A percentile compares a stretch with the other conserved stretches of the same genome.
Conservation (phyloP, 768 basidiomycete species). For the Boletus edulis region DNA sequence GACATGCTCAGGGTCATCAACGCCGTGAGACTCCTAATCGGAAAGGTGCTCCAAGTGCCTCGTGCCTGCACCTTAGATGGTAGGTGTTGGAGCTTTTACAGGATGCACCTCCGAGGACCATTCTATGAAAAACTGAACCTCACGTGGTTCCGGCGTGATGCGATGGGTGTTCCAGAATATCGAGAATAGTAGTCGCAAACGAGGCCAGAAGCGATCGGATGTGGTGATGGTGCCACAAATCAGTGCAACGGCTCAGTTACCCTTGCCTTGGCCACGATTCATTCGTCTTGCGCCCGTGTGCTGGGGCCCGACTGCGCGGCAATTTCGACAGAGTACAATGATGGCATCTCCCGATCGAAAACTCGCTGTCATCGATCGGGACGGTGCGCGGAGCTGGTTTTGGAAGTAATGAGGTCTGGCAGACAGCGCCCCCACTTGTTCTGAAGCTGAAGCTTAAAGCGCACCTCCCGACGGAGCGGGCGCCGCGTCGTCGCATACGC, state of each 20-base stretch:
- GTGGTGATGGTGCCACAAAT: background rate
- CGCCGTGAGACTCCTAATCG: slow-evolving; percentile 26
- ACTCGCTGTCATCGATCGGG: slow-evolving; percentile 19
- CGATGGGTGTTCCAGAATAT: slow-evolving; percentile 16
- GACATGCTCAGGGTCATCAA: slow-evolving; percentile 24
- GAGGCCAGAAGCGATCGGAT: background rate
- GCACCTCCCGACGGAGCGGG: background rate
- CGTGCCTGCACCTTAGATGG: slow-evolving; percentile 28
- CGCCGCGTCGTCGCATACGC: background rate
- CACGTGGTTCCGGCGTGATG: slow-evolving; percentile 10
- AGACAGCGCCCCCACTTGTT: background rate
- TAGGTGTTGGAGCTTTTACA: background rate
- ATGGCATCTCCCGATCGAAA: slow-evolving; percentile 21
- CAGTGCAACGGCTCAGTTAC: background rate
- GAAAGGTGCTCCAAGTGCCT: slow-evolving; percentile 17
- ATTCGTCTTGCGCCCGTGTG: background rate
- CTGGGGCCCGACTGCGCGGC: background rate
- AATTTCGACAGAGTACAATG: slow-evolving; percentile 7
- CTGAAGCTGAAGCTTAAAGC: no score
- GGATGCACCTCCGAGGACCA: slow-evolving; percentile 30
- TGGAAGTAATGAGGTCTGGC: slow-evolving; percentile 5
- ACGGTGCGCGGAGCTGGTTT: slow-evolving; percentile 16
- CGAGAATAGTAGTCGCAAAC: slow-evolving; percentile 10
- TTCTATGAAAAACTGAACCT: slow-evolving; percentile 13
- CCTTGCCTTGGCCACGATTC: background rate